Evolutionary conservation across 164 flowering plant genomes (phyloP), one percentile per base, ranked within the genome.

Genomic region (Platanus orientalis): DNA sequence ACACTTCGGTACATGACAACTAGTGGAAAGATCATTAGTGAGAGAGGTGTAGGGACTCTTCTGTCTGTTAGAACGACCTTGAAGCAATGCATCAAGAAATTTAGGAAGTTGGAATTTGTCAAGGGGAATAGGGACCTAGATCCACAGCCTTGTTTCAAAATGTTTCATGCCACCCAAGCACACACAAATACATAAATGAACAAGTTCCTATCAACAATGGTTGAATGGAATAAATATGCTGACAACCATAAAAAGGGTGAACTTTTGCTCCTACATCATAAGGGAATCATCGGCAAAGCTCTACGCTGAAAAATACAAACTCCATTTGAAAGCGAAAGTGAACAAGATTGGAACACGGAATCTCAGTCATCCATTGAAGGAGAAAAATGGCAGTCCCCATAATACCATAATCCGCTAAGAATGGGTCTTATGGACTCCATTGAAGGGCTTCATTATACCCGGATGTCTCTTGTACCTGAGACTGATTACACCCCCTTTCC

Each of bases 131-230:
- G 94, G 55, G 98, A 93, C 48, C 98, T 97, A 0, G 98, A 93
- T 44, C 98, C 98, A 40, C 98, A 93, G 60, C 98, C 98, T 54
- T 93, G 98, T 78, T 90, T n/a, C n/a, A n/a, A n/a, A n/a, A n/a
- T n/a, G n/a, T n/a, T n/a, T n/a, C n/a, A n/a, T n/a, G n/a, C n/a
- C 29, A 90, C 97, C 13, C 98, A 93, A 74, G 97, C 96, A 47
- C 97, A 93, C 71, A 88, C 98, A 47, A 93, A 93, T 79, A 80
- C 89, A 7, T 97, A 90, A 61, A 90, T 93, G 98, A 93, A 93
- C 73, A 93, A 93, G 76, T 77, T 93, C 12, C 68, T 93, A 68
- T 73, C 84, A 12, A 83, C 96, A 1, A 87, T 93, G 83, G 97
- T 83, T 64, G 98, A 91, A 73, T 91, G 97, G 97, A 89, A 83